Conservation (phyloP, 345 rosid genomes). For the Microcos paniculata region DNA sequence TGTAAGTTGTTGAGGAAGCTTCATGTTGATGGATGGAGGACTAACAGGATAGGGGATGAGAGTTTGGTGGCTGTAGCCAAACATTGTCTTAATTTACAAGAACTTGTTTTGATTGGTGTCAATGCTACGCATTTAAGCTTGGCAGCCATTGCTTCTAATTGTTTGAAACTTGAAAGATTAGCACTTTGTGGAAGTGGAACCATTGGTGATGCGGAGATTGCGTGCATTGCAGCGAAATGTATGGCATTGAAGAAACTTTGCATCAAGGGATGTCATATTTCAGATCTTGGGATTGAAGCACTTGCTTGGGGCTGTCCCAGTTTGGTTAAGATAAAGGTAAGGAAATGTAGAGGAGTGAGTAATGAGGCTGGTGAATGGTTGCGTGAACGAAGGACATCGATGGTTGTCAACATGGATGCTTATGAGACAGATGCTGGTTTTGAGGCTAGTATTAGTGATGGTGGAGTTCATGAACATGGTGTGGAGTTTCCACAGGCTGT, state of each 20-base stretch:
- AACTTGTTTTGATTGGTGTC: constrained; percentile 79
- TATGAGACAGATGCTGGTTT: constrained; percentile 36
- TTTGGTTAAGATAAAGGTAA: constrained; percentile 77
- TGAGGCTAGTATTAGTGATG: constrained; percentile 37
- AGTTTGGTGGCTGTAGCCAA: constrained; percentile 71
- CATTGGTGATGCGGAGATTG: constrained; percentile 69
- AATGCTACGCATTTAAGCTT: constrained; percentile 61
- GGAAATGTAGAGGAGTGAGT: constrained; percentile 72
- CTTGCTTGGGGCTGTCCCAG: constrained; percentile 77
- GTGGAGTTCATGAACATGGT: constrained; percentile 42
- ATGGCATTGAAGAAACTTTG: constrained; percentile 69
- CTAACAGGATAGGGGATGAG: constrained; percentile 80
- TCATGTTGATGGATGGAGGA: constrained; percentile 87
- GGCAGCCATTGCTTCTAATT: constrained; percentile 49
- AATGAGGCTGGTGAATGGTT: constrained; percentile 57
- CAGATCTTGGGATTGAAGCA: constrained; percentile 65
- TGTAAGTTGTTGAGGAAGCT: constrained; percentile 77
- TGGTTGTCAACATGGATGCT: constrained; percentile 65
- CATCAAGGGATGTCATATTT: constrained; percentile 72
- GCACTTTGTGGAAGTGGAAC: constrained; percentile 75
- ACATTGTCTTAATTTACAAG: constrained; percentile 65
- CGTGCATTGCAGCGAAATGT: constrained; percentile 70
- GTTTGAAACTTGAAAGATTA: constrained; percentile 62
- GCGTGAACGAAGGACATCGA: constrained; percentile 43
- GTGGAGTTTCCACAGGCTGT: constrained; percentile 28